These are phyloP conservation scores for Endocalyx cinctus DNA, from an alignment of 2,329 filamentous ascomycete genomes.

Conservation along the genomic window DNA sequence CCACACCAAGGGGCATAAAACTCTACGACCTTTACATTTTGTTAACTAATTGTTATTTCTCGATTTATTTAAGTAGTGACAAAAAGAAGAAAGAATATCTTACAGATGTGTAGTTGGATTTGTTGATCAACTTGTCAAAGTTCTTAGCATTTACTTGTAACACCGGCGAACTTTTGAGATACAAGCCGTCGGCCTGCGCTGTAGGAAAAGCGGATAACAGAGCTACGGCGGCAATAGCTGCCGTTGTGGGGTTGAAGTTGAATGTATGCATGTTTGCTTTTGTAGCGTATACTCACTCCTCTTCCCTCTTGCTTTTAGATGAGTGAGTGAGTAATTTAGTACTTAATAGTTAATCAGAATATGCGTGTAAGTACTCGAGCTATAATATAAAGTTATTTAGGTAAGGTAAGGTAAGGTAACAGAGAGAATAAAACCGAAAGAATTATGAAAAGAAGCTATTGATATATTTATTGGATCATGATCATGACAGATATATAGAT, in stretches of 20 bases:
- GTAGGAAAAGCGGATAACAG: constrained; percentile 62
- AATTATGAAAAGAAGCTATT: too few species aligned
- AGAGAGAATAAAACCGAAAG: too few species aligned
- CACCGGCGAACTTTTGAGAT: constrained; percentile 82
- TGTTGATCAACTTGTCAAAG: constrained; percentile 77
- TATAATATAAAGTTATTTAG: too few species aligned
- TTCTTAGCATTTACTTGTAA: constrained; percentile 74
- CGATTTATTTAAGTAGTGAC: neutral
- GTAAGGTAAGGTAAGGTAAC: too few species aligned
- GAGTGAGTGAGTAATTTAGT: too few species aligned
- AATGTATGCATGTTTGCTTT: constrained; percentile 47
- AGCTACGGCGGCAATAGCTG: constrained; percentile 54
- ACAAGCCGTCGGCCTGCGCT: constrained; percentile 68
- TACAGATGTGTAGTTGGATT: constrained; percentile 90
- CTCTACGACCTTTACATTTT: constrained; percentile 64
- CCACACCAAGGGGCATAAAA: constrained; percentile 99
- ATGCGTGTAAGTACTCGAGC: too few species aligned
- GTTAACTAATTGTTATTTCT: too few species aligned
- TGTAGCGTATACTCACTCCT: constrained; percentile 5
- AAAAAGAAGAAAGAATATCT: constrained; percentile 2
- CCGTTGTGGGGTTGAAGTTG: constrained; percentile 43
- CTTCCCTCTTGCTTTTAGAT: too few species aligned
- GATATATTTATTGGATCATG: too few species aligned
- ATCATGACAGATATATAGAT: too few species aligned
- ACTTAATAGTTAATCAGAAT: too few species aligned